Base-by-base conservation (phyloP, 1,139 yeast species). In the Kluyveromyces sp. region DNA sequence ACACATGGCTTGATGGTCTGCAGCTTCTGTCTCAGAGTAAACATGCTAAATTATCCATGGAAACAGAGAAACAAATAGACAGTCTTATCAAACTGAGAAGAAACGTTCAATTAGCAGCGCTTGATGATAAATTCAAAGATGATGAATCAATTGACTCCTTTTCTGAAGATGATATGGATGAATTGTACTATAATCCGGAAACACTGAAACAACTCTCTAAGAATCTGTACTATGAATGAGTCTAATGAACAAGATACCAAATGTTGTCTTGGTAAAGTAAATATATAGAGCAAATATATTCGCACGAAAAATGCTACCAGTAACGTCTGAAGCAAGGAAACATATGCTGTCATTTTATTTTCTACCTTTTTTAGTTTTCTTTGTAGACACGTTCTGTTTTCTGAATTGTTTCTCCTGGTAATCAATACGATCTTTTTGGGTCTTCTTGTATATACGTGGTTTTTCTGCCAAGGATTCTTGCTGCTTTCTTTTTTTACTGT, bases 1-100 rank as follows among this genome's bases (percentile, higher is more conserved):
- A 75, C 46, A 78, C 81, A 9, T 86, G 94, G 94, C 69, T 82
- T 38, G 95, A 86, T 63, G 95, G 95, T 1, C 63, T 86, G 46
- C 78, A 77, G 58, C 70, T 85, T 73, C 68, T 83, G 52, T 65
- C 69, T 28, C 45, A 49, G 3, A 45, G 44, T 25, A 48, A 46
- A 41, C 45, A 47, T 25, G 43, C 46, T 9, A 34, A 46, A 33
- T 65, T 80, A 36, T 79, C 89, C 0, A 63, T 63, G 2, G 85
- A 78, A 26, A 78, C 94, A 3, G 71, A 71, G 43, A 67, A 64
- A 39, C 89, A 83, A 56, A 68, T 83, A 39, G 70, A 72, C 18
- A 68, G 72, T 37, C 68, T 85, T 52, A 70, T 76, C 31, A 79
- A 77, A 33, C 66, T 84, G 31, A 73, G 89, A 60, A 72, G 74